Evolutionary conservation across 192 early-diverging fungal genomes (phyloP).

Genomic region (Coemansia sp.): DNA sequence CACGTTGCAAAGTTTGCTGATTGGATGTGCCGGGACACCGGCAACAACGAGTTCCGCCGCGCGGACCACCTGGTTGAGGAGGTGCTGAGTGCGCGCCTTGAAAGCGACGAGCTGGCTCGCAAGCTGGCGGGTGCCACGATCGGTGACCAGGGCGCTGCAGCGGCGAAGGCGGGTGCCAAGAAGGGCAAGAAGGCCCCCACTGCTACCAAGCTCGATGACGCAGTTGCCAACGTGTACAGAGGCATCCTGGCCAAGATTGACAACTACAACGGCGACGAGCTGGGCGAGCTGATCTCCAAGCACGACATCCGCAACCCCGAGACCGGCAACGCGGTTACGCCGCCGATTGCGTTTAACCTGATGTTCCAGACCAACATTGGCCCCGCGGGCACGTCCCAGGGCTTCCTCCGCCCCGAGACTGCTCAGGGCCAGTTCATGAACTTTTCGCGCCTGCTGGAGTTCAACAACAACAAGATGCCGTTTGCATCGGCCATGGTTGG

Average conservation of each 20-base stretch:
- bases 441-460: constrained; percentile 95
- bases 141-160: constrained; percentile 29
- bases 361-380: constrained; percentile 99
- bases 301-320: constrained; percentile 88
- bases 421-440: constrained; percentile 99
- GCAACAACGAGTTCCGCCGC: constrained; percentile 92
- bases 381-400: constrained; percentile 92
- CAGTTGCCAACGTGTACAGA: constrained; percentile 69
- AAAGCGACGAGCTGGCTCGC: constrained; percentile 76
- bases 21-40: constrained; percentile 95
- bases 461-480: constrained; percentile 98
- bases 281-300: constrained; percentile 80
- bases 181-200: constrained; percentile 66
- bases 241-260: constrained; percentile 92
- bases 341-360: constrained; percentile 95
- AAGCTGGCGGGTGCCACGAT: constrained; percentile 43
- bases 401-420: constrained; percentile 98
- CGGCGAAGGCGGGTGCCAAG: constrained; percentile 30
- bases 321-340: constrained; percentile 86
- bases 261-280: constrained; percentile 86
- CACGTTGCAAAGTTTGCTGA: constrained; percentile 99
- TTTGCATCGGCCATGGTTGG: constrained; percentile 98
- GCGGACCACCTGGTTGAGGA: constrained; percentile 97
- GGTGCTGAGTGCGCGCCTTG: constrained; percentile 87
- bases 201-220: constrained; percentile 62